Conservation (phyloP, 148 eudicot genomes). For the Fagopyrum homotropicum region DNA sequence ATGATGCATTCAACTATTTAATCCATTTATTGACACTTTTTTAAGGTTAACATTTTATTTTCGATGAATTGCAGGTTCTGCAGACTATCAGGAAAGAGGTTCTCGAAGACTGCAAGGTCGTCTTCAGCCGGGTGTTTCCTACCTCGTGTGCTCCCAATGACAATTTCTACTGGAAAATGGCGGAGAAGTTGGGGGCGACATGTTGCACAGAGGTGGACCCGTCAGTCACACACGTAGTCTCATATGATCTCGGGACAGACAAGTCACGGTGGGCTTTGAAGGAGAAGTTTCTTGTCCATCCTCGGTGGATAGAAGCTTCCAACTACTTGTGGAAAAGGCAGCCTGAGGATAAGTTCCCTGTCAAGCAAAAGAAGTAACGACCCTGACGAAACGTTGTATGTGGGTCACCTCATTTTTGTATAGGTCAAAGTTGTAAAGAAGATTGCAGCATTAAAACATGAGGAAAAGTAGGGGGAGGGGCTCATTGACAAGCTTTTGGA, state of each 20-base stretch:
- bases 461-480: not conserved
- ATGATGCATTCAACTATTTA: not conserved
- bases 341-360: slow-evolving; percentile 71
- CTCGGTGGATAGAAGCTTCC: slow-evolving; percentile 69
- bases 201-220: slow-evolving; percentile 43
- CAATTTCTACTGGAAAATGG: slow-evolving; percentile 64
- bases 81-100: slow-evolving; percentile 50
- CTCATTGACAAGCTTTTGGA: not conserved
- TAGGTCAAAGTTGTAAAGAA: not conserved
- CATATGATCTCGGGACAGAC: slow-evolving; percentile 53
- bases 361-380: slow-evolving; percentile 21
- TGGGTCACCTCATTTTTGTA: slow-evolving; percentile 4
- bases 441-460: not conserved
- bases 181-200: slow-evolving; percentile 68
- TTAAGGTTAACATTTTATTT: not conserved
- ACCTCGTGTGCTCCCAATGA: slow-evolving; percentile 31
- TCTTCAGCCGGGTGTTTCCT: slow-evolving; percentile 63
- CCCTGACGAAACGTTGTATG: not conserved
- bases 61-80: slow-evolving; percentile 36
- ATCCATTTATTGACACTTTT: not conserved
- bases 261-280: slow-evolving; percentile 69
- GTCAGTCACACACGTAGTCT: slow-evolving; percentile 63
- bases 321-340: slow-evolving; percentile 55
- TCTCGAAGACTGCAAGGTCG: slow-evolving; percentile 53
- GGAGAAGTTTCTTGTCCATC: slow-evolving; percentile 61